These are phyloP conservation scores for Colletotrichum phormii DNA, from an alignment of 2,329 filamentous ascomycete species.

Conservation along the genomic window DNA sequence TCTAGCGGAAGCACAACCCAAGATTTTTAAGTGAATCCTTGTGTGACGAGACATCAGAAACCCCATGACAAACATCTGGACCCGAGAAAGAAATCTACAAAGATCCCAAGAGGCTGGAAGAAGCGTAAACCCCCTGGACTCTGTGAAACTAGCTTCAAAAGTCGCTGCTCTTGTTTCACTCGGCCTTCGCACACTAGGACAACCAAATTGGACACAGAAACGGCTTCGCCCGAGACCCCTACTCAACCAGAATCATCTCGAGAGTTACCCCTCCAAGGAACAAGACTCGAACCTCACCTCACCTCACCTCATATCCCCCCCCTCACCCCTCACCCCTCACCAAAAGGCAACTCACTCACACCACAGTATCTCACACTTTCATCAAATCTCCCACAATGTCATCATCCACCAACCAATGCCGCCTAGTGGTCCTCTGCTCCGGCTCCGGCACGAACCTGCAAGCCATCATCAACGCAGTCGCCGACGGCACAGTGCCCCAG, in stretches of 20 bases:
- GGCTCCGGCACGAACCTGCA: conserved; percentile 84
- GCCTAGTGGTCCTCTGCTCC: conserved; percentile 76
- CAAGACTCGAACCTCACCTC: background rate
- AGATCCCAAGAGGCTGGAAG: background rate
- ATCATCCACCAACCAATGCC: conserved; percentile 45
- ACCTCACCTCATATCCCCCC: too few relatives aligned
- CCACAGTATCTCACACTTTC: background rate
- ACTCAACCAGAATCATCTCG: background rate
- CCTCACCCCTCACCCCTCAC: background rate
- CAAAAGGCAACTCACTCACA: background rate
- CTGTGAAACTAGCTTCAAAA: background rate
- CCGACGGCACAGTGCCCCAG: conserved; percentile 51
- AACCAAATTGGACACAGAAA: background rate
- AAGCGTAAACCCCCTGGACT: background rate
- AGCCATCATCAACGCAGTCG: conserved; percentile 70
- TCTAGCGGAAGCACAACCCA: background rate
- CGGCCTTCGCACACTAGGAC: background rate
- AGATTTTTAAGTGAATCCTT: background rate
- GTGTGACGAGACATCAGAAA: background rate
- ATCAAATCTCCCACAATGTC: conserved; percentile 5
- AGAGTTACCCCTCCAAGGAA: background rate
- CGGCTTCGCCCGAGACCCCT: background rate
- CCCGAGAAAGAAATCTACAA: background rate
- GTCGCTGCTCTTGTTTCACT: background rate
- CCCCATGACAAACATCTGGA: background rate